Conservation (phyloP, 208 protist species). For the Trypanosoma vivax region DNA sequence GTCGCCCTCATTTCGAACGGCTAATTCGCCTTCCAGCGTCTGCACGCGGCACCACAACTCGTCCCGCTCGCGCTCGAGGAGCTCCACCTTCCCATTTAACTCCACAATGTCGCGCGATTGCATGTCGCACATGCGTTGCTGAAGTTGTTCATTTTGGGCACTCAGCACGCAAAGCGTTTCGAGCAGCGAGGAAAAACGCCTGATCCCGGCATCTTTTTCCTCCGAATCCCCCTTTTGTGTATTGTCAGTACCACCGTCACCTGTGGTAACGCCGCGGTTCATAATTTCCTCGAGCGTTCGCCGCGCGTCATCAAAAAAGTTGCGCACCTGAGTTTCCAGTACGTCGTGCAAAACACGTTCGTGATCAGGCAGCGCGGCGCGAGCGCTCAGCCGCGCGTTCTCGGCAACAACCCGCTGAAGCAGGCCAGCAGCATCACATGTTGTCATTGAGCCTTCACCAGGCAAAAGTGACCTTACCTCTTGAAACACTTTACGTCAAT, state of each 20-base stretch:
- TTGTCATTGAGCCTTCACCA: background rate
- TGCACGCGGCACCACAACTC: slow-evolving; percentile 25
- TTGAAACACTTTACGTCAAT: background rate
- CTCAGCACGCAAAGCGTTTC: slow-evolving; percentile 32
- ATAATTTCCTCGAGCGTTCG: slow-evolving; percentile 3
- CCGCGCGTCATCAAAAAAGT: slow-evolving; percentile 48
- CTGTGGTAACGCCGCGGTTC: slow-evolving; percentile 7
- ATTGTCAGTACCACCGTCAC: background rate
- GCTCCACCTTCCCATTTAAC: slow-evolving; percentile 45
- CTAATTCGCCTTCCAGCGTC: slow-evolving; percentile 9
- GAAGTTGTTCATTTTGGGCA: slow-evolving; percentile 29
- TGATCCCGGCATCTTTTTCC: background rate
- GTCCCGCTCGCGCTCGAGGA: slow-evolving; percentile 34
- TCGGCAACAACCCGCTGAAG: slow-evolving; percentile 46
- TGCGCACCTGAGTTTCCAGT: slow-evolving; percentile 35
- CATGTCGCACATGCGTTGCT: slow-evolving; percentile 25
- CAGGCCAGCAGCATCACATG: slow-evolving; percentile 2
- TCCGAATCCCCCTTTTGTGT: background rate
- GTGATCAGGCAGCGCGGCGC: slow-evolving; percentile 33
- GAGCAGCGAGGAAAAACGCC: slow-evolving; percentile 10
- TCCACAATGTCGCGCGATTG: slow-evolving; percentile 25
- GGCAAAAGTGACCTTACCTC: too few species aligned
- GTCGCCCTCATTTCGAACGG: background rate
- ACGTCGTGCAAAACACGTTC: slow-evolving; percentile 53
- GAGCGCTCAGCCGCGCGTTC: slow-evolving; percentile 39